Percentiles rank a stretch among this genome's conserved stretches.
Conservation (phyloP, 2,329 filamentous ascomycete genomes). For the Aspergillus persii region DNA sequence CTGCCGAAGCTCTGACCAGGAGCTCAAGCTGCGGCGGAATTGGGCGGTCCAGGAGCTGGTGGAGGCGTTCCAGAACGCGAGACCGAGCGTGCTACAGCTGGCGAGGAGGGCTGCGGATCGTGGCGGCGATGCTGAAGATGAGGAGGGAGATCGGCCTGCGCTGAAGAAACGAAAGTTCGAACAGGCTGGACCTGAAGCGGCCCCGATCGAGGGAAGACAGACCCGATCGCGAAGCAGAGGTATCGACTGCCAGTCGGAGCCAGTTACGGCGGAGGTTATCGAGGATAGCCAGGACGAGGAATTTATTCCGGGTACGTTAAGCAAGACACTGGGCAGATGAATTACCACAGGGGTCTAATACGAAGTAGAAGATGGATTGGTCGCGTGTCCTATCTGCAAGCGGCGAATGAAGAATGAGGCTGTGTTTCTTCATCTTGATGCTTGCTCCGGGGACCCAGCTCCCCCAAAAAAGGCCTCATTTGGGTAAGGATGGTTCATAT, state of each 20-base stretch:
- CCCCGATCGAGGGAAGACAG: conserved; percentile 25
- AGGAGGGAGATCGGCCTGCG: conserved; percentile 28
- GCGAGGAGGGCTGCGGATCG: conserved; percentile 57
- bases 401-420: conserved; percentile 73
- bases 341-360: conserved; percentile 10
- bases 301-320: conserved; percentile 32
- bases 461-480: conserved; percentile 21
- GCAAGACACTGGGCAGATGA: background rate
- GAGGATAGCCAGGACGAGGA: conserved; percentile 44
- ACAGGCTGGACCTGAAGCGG: conserved; percentile 34
- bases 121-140: conserved; percentile 46
- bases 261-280: conserved; percentile 28
- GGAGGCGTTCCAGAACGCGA: conserved; percentile 68
- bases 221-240: conserved; percentile 36
- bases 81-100: conserved; percentile 62
- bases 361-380: conserved; percentile 67
- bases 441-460: conserved; percentile 46
- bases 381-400: conserved; percentile 79
- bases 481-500: conserved; percentile 25
- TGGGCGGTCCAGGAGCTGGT: conserved; percentile 83
- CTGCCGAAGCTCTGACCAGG: conserved; percentile 76
- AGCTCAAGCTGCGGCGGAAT: conserved; percentile 80
- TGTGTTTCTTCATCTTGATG: conserved; percentile 80
- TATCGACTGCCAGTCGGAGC: conserved; percentile 10
- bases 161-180: conserved; percentile 37